A percentile compares a stretch with the other conserved stretches of the same genome.
These are phyloP conservation scores for Prunus dulcis DNA, from an alignment of 306 rosid genomes.

Conservation along the genomic window DNA sequence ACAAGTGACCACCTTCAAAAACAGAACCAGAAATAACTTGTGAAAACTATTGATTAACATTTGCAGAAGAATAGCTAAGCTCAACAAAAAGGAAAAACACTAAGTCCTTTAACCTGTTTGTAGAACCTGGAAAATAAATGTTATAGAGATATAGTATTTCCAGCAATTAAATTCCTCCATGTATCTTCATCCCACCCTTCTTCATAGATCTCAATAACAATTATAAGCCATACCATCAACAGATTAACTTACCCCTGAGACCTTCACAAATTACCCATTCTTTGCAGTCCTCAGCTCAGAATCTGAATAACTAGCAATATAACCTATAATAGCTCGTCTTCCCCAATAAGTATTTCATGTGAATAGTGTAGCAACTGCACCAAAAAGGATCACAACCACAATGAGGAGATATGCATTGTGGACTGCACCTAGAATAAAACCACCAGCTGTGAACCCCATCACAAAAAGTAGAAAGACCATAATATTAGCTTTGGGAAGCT, in stretches of 20 bases:
- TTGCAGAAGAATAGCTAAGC: constrained; percentile 9
- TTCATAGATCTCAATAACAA: not conserved
- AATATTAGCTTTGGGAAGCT: constrained; percentile 83
- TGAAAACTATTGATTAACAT: constrained; percentile 6
- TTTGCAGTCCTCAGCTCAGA: constrained; percentile 95
- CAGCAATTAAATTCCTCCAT: not conserved
- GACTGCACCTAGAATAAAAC: constrained; percentile 97
- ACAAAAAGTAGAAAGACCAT: constrained; percentile 92
- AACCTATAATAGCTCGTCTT: constrained; percentile 72
- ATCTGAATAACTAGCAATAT: constrained; percentile 77
- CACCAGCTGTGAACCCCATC: constrained; percentile 97
- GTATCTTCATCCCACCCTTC: not conserved
- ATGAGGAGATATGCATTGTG: constrained; percentile 66
- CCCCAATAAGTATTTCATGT: constrained; percentile 95
- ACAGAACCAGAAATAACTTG: constrained; percentile 25
- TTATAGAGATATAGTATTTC: not conserved
- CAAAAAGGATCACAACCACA: constrained; percentile 83
- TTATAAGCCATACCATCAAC: constrained; percentile 12
- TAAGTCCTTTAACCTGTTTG: no score
- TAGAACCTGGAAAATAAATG: not conserved
- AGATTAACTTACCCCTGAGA: constrained; percentile 83
- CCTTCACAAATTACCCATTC: constrained; percentile 97
- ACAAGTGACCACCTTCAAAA: constrained; percentile 89
- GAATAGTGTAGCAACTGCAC: constrained; percentile 64
- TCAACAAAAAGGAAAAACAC: no score